Evolutionary conservation across 176 grass and related monocot genomes (phyloP).

Genomic region (Leersia perrieri): DNA sequence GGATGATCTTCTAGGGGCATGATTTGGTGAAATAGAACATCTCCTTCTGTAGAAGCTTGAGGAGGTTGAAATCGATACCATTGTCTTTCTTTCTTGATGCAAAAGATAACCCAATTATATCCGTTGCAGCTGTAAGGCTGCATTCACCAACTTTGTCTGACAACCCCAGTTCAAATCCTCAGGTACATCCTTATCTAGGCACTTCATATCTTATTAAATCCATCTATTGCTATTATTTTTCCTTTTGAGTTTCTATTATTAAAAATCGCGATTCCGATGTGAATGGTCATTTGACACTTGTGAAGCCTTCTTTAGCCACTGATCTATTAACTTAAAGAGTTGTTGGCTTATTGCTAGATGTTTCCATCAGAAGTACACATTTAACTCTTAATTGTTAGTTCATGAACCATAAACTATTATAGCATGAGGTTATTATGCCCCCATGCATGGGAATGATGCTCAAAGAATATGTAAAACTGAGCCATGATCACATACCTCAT

Average conservation of each 20-base stretch:
- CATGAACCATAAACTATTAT: not conserved
- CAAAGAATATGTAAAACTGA: not conserved
- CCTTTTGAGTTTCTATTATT: not conserved
- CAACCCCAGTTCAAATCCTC: not conserved
- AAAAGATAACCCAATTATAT: not conserved
- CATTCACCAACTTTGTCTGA: not conserved
- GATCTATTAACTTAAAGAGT: too few relatives aligned
- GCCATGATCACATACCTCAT: slow-evolving; percentile 16
- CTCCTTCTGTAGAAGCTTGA: not conserved
- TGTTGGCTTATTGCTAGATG: not conserved
- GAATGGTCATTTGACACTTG: not conserved
- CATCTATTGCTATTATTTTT: not conserved
- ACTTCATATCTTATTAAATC: not conserved
- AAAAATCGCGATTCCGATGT: not conserved
- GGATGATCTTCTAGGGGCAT: not conserved
- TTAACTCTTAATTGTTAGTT: not conserved
- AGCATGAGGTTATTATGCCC: not conserved
- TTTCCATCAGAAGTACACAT: not conserved
- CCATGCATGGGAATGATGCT: not conserved
- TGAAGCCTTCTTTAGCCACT: not conserved
- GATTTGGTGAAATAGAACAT: not conserved
- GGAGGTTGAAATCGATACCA: not conserved
- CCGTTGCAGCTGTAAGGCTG: not conserved
- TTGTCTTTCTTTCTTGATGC: not conserved
- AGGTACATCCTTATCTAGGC: not conserved